A percentile compares a stretch with the other conserved stretches of the same genome.
These are phyloP conservation scores for Cochlearia excelsa DNA, from an alignment of 345 rosid genomes.

Conservation along the genomic window DNA sequence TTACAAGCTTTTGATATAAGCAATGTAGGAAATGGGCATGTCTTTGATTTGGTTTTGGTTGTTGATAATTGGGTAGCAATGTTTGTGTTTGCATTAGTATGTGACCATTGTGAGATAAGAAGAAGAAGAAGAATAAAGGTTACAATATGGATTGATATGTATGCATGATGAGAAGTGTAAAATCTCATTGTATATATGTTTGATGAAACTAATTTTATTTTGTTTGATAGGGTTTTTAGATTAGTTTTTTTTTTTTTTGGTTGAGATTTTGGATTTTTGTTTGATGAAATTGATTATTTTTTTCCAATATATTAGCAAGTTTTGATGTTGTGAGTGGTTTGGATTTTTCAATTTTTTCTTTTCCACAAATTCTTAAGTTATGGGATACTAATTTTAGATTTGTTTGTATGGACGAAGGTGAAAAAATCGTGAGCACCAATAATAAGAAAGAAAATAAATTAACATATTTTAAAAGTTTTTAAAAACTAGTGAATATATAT, in stretches of 20 bases:
- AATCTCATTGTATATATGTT: conserved; percentile 13
- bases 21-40: conserved; percentile 25
- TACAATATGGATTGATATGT: conserved; percentile 14
- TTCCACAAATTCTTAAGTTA: conserved; percentile 2
- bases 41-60: background rate
- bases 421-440: background rate
- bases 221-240: too few relatives aligned
- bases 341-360: background rate
- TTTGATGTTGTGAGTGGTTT: conserved; percentile 1
- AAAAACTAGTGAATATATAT: too few relatives aligned
- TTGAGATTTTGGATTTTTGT: background rate
- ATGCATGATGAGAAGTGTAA: background rate
- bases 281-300: background rate
- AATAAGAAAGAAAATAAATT: too few relatives aligned
- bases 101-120: conserved; percentile 21
- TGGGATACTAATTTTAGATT: conserved; percentile 8
- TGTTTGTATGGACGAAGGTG: background rate
- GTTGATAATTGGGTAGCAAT: background rate
- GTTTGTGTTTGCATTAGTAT: background rate
- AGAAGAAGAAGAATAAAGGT: conserved; percentile 14
- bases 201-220: background rate
- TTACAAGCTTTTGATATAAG: conserved; percentile 33
- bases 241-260: background rate
- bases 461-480: too few relatives aligned
- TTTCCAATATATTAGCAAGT: background rate